Evolutionary conservation across 306 rosid genomes (phyloP), one percentile per base, ranked within the genome.

Genomic region (Casuarina cunninghamiana): DNA sequence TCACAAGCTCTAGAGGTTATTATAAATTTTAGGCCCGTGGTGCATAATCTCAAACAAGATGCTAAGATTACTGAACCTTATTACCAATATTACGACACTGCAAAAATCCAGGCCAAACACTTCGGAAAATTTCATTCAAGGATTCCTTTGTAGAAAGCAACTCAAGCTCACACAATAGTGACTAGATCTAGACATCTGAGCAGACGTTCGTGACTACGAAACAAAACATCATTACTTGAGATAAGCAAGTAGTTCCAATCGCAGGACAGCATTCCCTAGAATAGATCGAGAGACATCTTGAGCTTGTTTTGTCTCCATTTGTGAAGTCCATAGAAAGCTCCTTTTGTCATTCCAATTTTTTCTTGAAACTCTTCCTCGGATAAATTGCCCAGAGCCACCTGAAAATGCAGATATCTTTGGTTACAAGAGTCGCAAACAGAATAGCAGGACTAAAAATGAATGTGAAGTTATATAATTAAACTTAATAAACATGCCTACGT

Each of bases 251-350:
- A 67, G 69, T 60, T 80, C 69, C 32, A 39, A 32, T 74, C 80
- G 74, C 45, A 41, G 75, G 70, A 57, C 61, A 41, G 46, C 74
- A 57, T 71, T 73, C 49, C 53, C 76, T 86, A 92, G 79, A 90
- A 90, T 48, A 94, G 94, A 86, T 88, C 79, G 16, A 92, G 86
- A 12, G 92, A 77, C 85, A 89, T 89, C 92, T 94, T 92, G 50
- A 89, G 82, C 87, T 94, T 94, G 95, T 94, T 92, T 77, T 94
- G 97, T 85, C 93, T 94, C 98, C 98, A 94, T 77, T 78, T 94
- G 0, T 97, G 93, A 68, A 94, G 97, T 90, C 83, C 87, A 79
- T 86, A 79, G 80, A 94, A 94, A 65, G 83, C 79, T 62, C 83
- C 6, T 86, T 88, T 90, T 63, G 79, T 79, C 93, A 89, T 88